phyloP scores from a whole-genome alignment of 495 filamentous ascomycete genomes.

The Trichoderma reesei region DNA sequence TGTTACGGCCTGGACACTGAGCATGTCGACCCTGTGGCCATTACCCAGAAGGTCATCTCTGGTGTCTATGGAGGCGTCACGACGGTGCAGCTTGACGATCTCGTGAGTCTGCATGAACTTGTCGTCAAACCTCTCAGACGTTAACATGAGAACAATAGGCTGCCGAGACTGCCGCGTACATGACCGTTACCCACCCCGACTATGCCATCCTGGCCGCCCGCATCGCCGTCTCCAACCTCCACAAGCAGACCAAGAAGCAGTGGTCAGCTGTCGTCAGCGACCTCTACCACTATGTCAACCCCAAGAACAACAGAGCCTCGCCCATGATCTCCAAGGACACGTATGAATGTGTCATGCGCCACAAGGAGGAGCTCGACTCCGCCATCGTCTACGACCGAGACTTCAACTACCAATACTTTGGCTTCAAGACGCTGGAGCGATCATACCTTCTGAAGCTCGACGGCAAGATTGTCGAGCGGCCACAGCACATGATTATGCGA shows the following conservation, averaged over 20 bases:
- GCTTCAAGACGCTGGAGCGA: slow-evolving; percentile 97
- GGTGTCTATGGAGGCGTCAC: slow-evolving; percentile 98
- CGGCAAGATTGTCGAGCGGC: slow-evolving; percentile 88
- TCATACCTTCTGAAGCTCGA: slow-evolving; percentile 91
- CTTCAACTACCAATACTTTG: slow-evolving; percentile 99
- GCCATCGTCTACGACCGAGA: slow-evolving; percentile 98
- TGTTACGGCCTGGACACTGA: slow-evolving; percentile 96
- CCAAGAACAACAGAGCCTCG: slow-evolving; percentile 71
- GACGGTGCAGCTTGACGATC: slow-evolving; percentile 88
- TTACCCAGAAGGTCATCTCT: slow-evolving; percentile 98
- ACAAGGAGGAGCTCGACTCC: slow-evolving; percentile 93
- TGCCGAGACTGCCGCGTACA: slow-evolving; percentile 97
- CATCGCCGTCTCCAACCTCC: slow-evolving; percentile 97
- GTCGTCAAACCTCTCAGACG: background rate
- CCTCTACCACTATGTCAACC: slow-evolving; percentile 93
- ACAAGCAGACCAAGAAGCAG: slow-evolving; percentile 99
- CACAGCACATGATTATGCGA: slow-evolving; percentile 99
- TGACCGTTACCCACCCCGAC: slow-evolving; percentile 98
- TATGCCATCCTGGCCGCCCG: slow-evolving; percentile 98
- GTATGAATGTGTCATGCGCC: slow-evolving; percentile 86
- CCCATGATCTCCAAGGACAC: slow-evolving; percentile 89
- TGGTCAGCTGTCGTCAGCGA: slow-evolving; percentile 90
- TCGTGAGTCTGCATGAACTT: slow-evolving; percentile 50
- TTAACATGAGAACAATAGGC: slow-evolving; percentile 46
- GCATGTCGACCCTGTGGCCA: slow-evolving; percentile 94